These are phyloP conservation scores for Coprinellus micaceus DNA, from an alignment of 768 basidiomycete genomes.

Conservation along the genomic window DNA sequence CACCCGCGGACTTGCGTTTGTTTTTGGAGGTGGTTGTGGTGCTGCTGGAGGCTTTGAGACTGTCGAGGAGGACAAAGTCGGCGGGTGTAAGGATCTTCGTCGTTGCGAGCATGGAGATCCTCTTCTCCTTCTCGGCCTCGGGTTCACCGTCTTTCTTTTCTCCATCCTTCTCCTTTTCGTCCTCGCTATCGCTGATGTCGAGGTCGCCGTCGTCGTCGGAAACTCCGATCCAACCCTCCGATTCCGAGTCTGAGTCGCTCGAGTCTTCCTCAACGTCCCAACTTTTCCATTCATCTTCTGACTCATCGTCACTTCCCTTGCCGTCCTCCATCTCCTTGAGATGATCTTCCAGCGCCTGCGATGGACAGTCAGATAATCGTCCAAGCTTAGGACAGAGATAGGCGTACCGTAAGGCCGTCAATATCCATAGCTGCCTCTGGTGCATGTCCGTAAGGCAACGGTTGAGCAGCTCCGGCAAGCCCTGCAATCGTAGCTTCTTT, in stretches of 20 bases:
- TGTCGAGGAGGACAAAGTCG: constrained; percentile 89
- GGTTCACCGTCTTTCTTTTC: constrained; percentile 22
- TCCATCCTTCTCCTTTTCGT: constrained; percentile 47
- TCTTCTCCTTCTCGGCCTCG: no score
- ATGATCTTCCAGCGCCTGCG: constrained; percentile 85
- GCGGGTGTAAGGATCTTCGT: constrained; percentile 97
- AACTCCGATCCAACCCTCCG: constrained; percentile 81
- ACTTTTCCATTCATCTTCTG: constrained; percentile 67
- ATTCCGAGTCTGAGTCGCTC: constrained; percentile 44
- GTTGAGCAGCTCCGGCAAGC: constrained; percentile 58
- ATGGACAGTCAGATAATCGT: constrained; percentile 1
- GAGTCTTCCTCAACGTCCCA: constrained; percentile 86
- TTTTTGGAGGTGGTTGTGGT: constrained; percentile 69
- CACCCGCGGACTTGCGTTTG: constrained; percentile 83
- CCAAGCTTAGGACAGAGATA: not conserved
- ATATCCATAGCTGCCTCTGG: constrained; percentile 77
- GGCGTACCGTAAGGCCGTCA: constrained; percentile 81
- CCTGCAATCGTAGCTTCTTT: constrained; percentile 85
- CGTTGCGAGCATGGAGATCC: constrained; percentile 68
- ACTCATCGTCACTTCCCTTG: constrained; percentile 55
- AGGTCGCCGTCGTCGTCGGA: constrained; percentile 69
- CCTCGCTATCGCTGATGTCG: constrained; percentile 84
- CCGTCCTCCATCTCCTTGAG: constrained; percentile 53
- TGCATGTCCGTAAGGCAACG: constrained; percentile 80
- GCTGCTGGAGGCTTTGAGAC: constrained; percentile 77